phyloP scores from a whole-genome alignment of 2,329 filamentous ascomycete species.

The Exserohilum turcica region DNA sequence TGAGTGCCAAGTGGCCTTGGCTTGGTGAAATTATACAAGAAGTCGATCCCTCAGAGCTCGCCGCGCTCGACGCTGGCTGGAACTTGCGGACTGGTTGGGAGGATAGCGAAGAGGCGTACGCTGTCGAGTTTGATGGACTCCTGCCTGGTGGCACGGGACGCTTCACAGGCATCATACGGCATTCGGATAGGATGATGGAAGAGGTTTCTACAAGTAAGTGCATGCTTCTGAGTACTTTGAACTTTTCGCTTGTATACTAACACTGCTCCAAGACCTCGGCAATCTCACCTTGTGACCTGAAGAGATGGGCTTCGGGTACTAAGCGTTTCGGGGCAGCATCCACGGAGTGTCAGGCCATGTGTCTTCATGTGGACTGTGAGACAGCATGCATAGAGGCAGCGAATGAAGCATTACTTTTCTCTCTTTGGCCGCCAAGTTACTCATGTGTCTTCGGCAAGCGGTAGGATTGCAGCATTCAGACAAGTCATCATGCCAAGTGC shows the following conservation, averaged over 20 bases:
- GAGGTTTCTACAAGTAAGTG: slow-evolving; percentile 24
- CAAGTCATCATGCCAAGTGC: neutral
- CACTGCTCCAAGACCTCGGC: neutral
- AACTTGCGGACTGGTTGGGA: slow-evolving; percentile 40
- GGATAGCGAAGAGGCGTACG: slow-evolving; percentile 40
- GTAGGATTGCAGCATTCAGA: too few relatives aligned
- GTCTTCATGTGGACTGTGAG: neutral
- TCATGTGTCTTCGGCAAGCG: neutral
- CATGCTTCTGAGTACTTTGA: slow-evolving; percentile 1
- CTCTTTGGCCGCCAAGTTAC: neutral
- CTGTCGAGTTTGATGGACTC: slow-evolving; percentile 50
- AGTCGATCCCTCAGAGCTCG: slow-evolving; percentile 41
- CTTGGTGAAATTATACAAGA: slow-evolving; percentile 50
- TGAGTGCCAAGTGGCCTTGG: slow-evolving; percentile 43
- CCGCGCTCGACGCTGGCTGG: slow-evolving; percentile 42
- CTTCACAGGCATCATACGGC: slow-evolving; percentile 42
- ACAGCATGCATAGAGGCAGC: neutral
- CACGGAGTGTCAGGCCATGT: too few relatives aligned
- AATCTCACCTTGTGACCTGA: neutral
- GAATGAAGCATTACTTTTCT: neutral
- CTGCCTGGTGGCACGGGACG: slow-evolving; percentile 50
- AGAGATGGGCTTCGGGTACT: neutral
- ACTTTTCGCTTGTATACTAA: slow-evolving; percentile 1
- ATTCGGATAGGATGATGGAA: slow-evolving; percentile 24
- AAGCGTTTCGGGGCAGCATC: neutral